Conservation (phyloP, 495 filamentous ascomycete species). For the Margaritispora aquatica region DNA sequence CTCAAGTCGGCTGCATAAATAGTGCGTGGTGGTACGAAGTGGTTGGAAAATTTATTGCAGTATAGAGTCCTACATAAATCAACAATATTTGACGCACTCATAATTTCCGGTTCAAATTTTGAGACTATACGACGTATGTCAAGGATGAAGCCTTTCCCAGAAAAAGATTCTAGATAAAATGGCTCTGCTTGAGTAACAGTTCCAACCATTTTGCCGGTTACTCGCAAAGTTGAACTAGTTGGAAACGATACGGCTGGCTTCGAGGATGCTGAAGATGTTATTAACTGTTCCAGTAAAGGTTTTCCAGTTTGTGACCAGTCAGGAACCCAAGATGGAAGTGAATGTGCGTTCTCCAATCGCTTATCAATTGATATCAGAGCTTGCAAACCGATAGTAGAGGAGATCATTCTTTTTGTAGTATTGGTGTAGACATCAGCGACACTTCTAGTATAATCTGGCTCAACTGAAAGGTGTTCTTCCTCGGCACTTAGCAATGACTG, state of each 20-base stretch:
- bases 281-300: not conserved
- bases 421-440: not conserved
- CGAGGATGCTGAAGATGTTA: not conserved
- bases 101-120: not conserved
- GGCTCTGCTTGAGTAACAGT: not conserved
- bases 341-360: not conserved
- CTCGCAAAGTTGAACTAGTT: not conserved
- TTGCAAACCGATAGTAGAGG: not conserved
- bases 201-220: not conserved
- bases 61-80: not conserved
- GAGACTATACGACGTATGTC: not conserved
- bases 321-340: constrained; percentile 8
- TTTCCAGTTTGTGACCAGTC: not conserved
- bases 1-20: not conserved
- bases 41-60: not conserved
- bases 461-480: not conserved
- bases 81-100: not conserved
- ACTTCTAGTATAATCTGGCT: constrained; percentile 6
- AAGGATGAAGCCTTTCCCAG: not conserved
- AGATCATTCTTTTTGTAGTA: not conserved
- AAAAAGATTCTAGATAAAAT: not conserved
- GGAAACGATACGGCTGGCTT: not conserved
- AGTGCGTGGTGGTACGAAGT: not conserved
- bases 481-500: not conserved
- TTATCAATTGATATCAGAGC: not conserved